Evolutionary conservation across 2,329 filamentous ascomycete genomes (phyloP).

Genomic region (Amauroascus niger): DNA sequence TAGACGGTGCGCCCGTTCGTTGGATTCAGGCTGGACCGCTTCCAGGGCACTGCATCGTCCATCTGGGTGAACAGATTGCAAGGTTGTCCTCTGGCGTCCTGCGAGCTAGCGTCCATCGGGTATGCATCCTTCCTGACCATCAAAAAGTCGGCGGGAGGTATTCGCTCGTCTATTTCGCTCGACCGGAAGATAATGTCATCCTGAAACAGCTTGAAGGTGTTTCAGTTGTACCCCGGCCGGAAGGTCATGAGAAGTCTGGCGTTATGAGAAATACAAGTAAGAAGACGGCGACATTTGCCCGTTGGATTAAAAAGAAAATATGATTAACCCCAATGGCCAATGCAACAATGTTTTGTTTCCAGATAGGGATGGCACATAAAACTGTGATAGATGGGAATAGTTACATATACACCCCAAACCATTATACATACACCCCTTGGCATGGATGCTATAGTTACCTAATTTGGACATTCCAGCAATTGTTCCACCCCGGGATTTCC

Average conservation of each 20-base stretch:
- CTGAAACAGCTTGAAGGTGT: conserved; percentile 14
- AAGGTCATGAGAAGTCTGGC: background rate
- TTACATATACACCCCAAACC: background rate
- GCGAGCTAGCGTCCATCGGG: conserved; percentile 14
- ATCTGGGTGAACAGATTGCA: conserved; percentile 14
- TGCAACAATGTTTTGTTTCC: background rate
- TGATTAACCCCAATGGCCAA: background rate
- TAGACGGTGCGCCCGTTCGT: background rate
- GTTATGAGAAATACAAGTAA: background rate
- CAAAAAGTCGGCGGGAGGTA: conserved; percentile 1
- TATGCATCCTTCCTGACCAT: conserved; percentile 3
- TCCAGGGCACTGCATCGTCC: conserved; percentile 15
- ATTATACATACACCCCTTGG: no score
- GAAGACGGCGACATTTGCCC: background rate
- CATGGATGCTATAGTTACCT: no score
- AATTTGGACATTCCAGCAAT: no score
- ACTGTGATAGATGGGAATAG: background rate
- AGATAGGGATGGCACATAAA: background rate
- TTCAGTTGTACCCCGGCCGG: conserved; percentile 10
- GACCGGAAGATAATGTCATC: conserved; percentile 15
- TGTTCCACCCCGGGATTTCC: no score
- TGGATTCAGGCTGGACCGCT: conserved; percentile 13
- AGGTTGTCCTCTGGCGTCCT: conserved; percentile 7
- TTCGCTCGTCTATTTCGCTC: conserved; percentile 15
- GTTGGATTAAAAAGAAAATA: background rate